A percentile compares a stretch with the other conserved stretches of the same genome.
Conservation (phyloP, 2,329 filamentous ascomycete genomes). For the Colletotrichum eremochloae region DNA sequence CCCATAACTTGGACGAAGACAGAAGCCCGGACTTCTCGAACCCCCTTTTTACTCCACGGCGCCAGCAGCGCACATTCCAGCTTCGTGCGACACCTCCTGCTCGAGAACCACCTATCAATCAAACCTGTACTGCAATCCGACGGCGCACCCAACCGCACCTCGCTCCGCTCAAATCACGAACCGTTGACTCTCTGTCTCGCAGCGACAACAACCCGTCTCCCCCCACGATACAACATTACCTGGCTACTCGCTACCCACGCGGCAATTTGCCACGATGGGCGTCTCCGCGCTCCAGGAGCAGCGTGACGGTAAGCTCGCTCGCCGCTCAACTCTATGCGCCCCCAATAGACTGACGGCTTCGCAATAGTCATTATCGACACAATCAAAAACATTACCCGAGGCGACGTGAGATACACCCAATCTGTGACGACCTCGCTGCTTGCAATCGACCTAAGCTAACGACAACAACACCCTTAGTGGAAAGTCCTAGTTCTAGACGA, state of each 20-base stretch:
- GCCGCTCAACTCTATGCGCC: neutral
- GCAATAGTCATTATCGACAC: slow-evolving; percentile 74
- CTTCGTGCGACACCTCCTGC: slow-evolving; percentile 5
- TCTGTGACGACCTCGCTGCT: neutral
- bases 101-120: slow-evolving; percentile 4
- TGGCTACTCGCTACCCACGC: slow-evolving; percentile 34
- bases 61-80: slow-evolving; percentile 33
- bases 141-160: slow-evolving; percentile 20
- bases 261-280: slow-evolving; percentile 73
- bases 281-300: slow-evolving; percentile 76
- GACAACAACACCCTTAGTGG: slow-evolving; percentile 72
- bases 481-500: slow-evolving; percentile 95
- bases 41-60: neutral
- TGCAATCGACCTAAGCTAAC: slow-evolving; percentile 23
- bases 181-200: slow-evolving; percentile 3
- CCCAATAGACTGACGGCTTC: slow-evolving; percentile 50
- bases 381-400: slow-evolving; percentile 82
- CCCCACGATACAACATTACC: neutral
- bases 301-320: slow-evolving; percentile 67
- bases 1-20: slow-evolving; percentile 1
- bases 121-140: neutral
- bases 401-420: slow-evolving; percentile 73
- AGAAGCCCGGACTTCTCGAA: slow-evolving; percentile 13
- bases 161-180: slow-evolving; percentile 20
- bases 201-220: slow-evolving; percentile 9